Conservation (phyloP, 495 filamentous ascomycete species). For the Daldinia caldariorum region DNA sequence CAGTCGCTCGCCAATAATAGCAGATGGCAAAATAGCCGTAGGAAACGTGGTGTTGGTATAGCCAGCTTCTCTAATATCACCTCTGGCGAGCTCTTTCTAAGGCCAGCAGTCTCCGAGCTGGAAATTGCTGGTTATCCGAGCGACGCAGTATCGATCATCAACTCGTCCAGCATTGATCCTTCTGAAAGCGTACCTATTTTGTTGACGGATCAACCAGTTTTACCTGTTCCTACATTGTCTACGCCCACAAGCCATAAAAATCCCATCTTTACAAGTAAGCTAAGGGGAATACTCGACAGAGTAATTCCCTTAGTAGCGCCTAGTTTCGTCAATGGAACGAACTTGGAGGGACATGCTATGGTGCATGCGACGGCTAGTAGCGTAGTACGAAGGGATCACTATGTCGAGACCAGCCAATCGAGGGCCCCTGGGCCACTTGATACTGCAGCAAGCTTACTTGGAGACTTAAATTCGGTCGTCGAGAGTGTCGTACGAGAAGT, state of each 20-base stretch:
- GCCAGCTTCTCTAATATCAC: constrained; percentile 8
- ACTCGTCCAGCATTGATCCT: constrained; percentile 12
- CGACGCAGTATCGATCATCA: constrained; percentile 3
- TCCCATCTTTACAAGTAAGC: constrained; percentile 14
- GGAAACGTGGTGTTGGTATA: constrained; percentile 25
- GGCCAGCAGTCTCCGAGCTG: constrained; percentile 10
- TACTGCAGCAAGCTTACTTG: constrained; percentile 20
- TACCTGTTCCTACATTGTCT: not conserved
- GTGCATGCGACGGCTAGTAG: not conserved
- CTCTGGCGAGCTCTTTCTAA: constrained; percentile 15
- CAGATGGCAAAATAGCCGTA: not conserved
- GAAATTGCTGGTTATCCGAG: constrained; percentile 24
- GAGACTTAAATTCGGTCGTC: constrained; percentile 15
- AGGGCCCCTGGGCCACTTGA: constrained; percentile 31
- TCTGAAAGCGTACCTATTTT: constrained; percentile 27
- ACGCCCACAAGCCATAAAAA: constrained; percentile 20
- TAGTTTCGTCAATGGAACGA: not conserved
- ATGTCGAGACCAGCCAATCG: constrained; percentile 15
- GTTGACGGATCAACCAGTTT: constrained; percentile 15
- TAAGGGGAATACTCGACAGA: constrained; percentile 13
- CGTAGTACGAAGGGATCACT: constrained; percentile 14
- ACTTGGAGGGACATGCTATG: not conserved
- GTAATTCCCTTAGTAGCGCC: not conserved
- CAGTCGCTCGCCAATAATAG: not conserved
- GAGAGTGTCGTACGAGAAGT: constrained; percentile 22